Percentiles rank a stretch among this genome's conserved stretches.
phyloP scores from a whole-genome alignment of 179 eudicot genomes.

The Vitellaria paradoxa region DNA sequence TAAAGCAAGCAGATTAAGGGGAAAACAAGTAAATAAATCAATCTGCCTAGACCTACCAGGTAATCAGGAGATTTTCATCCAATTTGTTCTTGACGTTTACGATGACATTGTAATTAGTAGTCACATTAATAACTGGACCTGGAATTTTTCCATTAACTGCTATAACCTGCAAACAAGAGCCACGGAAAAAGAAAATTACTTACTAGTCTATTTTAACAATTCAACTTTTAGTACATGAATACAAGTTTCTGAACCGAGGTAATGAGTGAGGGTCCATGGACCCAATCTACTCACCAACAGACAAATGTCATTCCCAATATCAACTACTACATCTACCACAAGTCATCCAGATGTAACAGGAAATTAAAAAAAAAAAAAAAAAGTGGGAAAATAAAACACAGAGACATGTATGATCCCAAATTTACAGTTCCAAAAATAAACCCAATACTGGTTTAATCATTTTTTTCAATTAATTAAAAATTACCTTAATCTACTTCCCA shows the following conservation, averaged over 20 bases:
- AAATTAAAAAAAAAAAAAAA: not conserved
- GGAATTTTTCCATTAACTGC: slow-evolving; percentile 75
- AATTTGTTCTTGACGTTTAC: slow-evolving; percentile 69
- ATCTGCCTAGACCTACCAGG: slow-evolving; percentile 47
- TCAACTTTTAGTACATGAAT: not conserved
- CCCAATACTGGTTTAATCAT: not conserved
- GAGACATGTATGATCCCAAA: not conserved
- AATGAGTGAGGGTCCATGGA: not conserved
- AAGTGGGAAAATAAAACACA: not conserved
- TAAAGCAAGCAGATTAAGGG: not conserved
- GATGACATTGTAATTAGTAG: slow-evolving; percentile 67
- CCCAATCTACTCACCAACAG: not conserved
- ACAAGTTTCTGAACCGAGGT: not conserved
- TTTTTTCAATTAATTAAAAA: not conserved
- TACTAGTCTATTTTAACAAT: not conserved
- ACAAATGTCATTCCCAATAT: not conserved
- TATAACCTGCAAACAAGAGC: slow-evolving; percentile 54
- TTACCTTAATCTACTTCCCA: not conserved
- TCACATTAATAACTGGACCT: slow-evolving; percentile 65
- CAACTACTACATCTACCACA: not conserved
- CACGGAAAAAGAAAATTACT: slow-evolving; percentile 2
- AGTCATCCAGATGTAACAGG: too few species aligned
- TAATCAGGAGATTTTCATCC: slow-evolving; percentile 69
- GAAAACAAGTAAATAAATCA: not conserved
- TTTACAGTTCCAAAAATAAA: not conserved